Evolutionary conservation across 345 rosid species (phyloP), one percentile per base, ranked within the genome.

Genomic region (Salix koriyanagi): DNA sequence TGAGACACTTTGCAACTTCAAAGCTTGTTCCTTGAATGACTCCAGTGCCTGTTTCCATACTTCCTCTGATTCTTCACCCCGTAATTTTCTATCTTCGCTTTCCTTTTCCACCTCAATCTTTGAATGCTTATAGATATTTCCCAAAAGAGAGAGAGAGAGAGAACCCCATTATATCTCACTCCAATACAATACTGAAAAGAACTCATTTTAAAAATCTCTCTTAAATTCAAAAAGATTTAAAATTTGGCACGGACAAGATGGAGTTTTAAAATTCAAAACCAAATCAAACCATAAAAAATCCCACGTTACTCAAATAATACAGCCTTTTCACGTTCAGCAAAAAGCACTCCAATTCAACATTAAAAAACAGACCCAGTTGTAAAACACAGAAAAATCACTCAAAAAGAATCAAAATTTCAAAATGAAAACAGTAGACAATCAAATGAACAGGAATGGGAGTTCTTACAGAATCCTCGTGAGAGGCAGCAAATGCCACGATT

Each of bases 1-100:
- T 0, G 97, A 94, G 61, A 94, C 84, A 71, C 85, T 83, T 80
- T 92, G 91, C 87, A 96, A 84, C 87, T 88, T 92, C 65, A 88
- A 77, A 10, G 93, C 92, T 78, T 96, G 91, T 75, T 92, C 96
- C 80, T 86, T 91, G 83, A 92, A 91, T 37, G 91, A 65, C 68
- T 79, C 90, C 5, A 94, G 82, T 69, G 94, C 77, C 84, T 87
- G 90, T 76, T 92, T 88, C 98, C 99, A 94, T 23, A 88, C 91
- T 88, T 96, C 97, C 62, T 88, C 85, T 12, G 97, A 85, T 79
- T 83, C 97, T 71, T 85, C 87, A 56, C 73, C 78, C 65, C 62
- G 71, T 12, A 42, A 21, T 52, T 84, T 70, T 65, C 41, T n/a
- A 75, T 80, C 86, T 23, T 82, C 85, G 66, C 73, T 81, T 78